phyloP scores from a whole-genome alignment of 768 basidiomycete species.

The Infundibulicybe gibba region DNA sequence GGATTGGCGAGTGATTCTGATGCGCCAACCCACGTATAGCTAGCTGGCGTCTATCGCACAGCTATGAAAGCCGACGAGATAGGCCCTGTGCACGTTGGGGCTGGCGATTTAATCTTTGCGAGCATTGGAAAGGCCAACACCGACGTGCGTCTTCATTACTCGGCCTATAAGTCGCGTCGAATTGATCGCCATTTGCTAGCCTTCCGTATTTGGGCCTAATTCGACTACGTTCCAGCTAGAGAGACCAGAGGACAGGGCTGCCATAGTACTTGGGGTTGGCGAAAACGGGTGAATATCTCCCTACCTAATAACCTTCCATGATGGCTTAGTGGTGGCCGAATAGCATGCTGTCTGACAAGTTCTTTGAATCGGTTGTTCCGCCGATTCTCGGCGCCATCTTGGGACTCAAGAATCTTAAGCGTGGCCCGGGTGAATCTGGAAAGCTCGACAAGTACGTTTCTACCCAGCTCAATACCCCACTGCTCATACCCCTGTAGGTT shows the following conservation, averaged over 20 bases:
- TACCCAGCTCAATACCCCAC: background rate
- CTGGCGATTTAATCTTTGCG: conserved; percentile 28
- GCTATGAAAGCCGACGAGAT: conserved; percentile 22
- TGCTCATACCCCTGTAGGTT: background rate
- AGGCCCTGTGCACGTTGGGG: conserved; percentile 20
- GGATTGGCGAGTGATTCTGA: conserved; percentile 3
- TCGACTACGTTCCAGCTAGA: conserved; percentile 15
- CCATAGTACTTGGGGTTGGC: conserved; percentile 25
- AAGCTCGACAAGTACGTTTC: conserved; percentile 28
- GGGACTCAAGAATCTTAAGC: conserved; percentile 33
- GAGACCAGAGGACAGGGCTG: conserved; percentile 16
- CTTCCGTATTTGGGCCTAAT: conserved; percentile 16
- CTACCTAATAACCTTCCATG: conserved; percentile 4
- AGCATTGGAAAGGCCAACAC: conserved; percentile 33
- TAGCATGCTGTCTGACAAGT: conserved; percentile 29
- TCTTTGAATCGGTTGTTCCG: conserved; percentile 39
- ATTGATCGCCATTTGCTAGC: conserved; percentile 12
- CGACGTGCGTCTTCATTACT: conserved; percentile 26
- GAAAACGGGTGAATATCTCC: conserved; percentile 22
- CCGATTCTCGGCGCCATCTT: conserved; percentile 42
- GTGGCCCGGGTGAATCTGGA: conserved; percentile 35
- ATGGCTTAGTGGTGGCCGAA: conserved; percentile 1
- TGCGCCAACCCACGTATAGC: conserved; percentile 14
- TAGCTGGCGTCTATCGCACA: conserved; percentile 39
- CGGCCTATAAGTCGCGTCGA: background rate